phyloP scores from a whole-genome alignment of 306 rosid genomes.

The Hippophae gyantsensis region DNA sequence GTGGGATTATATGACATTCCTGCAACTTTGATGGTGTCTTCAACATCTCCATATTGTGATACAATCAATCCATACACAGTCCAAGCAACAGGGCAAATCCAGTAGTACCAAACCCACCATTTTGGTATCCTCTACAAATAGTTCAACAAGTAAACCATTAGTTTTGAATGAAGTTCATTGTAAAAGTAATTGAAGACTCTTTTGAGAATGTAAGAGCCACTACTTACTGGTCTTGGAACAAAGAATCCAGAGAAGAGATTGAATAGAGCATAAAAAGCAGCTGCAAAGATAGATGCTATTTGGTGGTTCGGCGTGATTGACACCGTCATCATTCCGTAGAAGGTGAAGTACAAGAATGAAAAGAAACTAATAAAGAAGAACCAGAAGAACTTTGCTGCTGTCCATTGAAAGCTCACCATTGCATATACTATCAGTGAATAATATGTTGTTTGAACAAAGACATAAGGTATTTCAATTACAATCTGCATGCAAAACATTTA shows the following conservation, averaged over 20 bases:
- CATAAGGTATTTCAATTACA: conserved; percentile 21
- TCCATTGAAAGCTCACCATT: conserved; percentile 30
- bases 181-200: too few relatives aligned
- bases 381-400: conserved; percentile 24
- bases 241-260: conserved; percentile 25
- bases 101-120: conserved; percentile 32
- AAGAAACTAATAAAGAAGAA: conserved; percentile 29
- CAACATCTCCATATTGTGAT: conserved; percentile 25
- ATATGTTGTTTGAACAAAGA: conserved; percentile 22
- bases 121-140: conserved; percentile 24
- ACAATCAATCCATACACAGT: conserved; percentile 25
- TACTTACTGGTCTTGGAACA: conserved; percentile 27
- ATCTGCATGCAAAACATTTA: conserved; percentile 13
- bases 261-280: conserved; percentile 22
- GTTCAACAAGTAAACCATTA: not conserved
- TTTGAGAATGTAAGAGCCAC: not conserved
- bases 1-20: conserved; percentile 16
- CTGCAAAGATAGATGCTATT: conserved; percentile 19
- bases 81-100: conserved; percentile 28
- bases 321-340: conserved; percentile 30
- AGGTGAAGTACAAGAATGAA: conserved; percentile 24
- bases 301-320: conserved; percentile 25
- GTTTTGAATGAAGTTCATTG: not conserved
- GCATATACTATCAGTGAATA: conserved; percentile 21
- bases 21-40: conserved; percentile 20